phyloP scores from a whole-genome alignment of 1,284 basidiomycete genomes.

The Trichosporon sp. region DNA sequence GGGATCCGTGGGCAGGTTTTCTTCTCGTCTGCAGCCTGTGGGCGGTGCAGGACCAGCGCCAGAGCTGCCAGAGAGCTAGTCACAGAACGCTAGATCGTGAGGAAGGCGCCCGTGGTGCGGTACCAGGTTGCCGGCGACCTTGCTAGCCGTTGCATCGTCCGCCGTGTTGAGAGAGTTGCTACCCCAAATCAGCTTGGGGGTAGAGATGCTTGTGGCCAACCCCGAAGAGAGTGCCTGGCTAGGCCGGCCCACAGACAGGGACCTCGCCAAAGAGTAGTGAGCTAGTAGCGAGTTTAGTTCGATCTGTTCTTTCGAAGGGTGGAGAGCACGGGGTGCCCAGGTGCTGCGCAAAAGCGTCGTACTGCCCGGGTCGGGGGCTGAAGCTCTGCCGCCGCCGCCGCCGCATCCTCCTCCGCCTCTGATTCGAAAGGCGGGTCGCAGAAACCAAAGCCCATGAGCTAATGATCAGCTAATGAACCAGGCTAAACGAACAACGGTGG shows the following conservation, averaged over 20 bases:
- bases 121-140: background rate
- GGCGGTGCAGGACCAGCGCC: background rate
- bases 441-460: background rate
- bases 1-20: background rate
- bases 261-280: background rate
- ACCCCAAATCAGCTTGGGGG: background rate
- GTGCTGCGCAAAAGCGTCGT: slow-evolving; percentile 2
- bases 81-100: background rate
- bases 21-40: background rate
- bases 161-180: no score
- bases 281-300: background rate
- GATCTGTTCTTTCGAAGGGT: background rate
- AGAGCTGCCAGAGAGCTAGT: background rate
- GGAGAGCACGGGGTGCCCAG: background rate
- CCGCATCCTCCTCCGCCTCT: no score
- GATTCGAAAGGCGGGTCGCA: background rate
- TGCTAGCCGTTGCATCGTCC: background rate
- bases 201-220: background rate
- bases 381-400: background rate
- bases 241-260: background rate
- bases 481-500: background rate
- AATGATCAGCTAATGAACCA: background rate
- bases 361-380: background rate
- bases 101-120: no score
- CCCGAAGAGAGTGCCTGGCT: background rate